Percentiles rank a stretch among this genome's conserved stretches.
Conservation (phyloP, 352 stramenopile genomes). For the Aphanomyces astaci region DNA sequence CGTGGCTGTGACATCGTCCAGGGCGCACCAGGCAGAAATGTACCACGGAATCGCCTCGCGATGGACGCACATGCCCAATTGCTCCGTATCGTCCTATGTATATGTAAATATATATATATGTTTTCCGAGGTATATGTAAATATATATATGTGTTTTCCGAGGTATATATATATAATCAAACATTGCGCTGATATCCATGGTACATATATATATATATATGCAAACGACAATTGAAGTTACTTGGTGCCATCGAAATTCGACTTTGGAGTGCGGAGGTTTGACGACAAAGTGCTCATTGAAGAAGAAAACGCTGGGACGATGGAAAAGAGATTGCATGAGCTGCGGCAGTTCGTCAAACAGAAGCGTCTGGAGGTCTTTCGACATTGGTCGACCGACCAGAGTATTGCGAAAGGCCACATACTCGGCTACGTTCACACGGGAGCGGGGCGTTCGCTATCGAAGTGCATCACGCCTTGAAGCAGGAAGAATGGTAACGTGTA, state of each 20-base stretch:
- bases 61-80: constrained; percentile 64
- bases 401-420: neutral
- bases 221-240: neutral
- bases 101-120: no score
- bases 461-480: neutral
- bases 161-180: no score
- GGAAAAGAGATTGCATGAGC: neutral
- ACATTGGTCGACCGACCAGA: neutral
- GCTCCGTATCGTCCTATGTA: constrained; percentile 50
- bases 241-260: constrained; percentile 67
- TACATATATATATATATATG: neutral
- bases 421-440: neutral
- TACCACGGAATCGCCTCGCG: constrained; percentile 41
- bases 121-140: no score
- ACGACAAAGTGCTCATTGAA: constrained; percentile 80
- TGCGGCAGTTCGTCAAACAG: constrained; percentile 11
- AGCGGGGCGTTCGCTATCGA: neutral
- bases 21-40: constrained; percentile 55
- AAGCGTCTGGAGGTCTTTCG: neutral
- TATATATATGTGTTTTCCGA: no score
- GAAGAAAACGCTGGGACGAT: constrained; percentile 26
- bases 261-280: constrained; percentile 43
- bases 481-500: neutral
- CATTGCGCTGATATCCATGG: no score
- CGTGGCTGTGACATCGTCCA: constrained; percentile 41